A percentile compares a stretch with the other conserved stretches of the same genome.
Evolutionary conservation across 2,329 filamentous ascomycete species (phyloP).

Genomic region (Aspergillus jensenii): DNA sequence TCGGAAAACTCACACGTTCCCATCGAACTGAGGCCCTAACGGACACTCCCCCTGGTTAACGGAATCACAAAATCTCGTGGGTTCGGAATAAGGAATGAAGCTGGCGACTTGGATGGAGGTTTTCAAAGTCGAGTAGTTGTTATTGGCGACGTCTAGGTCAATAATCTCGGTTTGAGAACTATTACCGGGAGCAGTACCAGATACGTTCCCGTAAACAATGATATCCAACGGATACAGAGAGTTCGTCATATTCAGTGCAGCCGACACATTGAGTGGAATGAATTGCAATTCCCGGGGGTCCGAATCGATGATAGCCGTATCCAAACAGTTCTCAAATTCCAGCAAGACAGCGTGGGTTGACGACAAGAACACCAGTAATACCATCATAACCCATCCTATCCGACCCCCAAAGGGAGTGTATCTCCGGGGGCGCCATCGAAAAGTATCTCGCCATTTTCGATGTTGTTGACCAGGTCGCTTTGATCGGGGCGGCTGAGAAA

Average conservation of each 20-base stretch:
- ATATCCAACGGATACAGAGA: constrained; percentile 67
- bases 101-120: constrained; percentile 71
- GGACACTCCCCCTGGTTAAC: constrained; percentile 67
- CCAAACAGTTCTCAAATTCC: constrained; percentile 81
- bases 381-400: constrained; percentile 14
- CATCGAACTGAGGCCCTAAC: constrained; percentile 69
- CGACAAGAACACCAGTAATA: constrained; percentile 27
- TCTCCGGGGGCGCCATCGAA: constrained; percentile 20
- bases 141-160: constrained; percentile 57
- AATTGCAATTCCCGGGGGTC: constrained; percentile 71
- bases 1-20: constrained; percentile 45
- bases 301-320: constrained; percentile 57
- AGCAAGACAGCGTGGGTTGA: constrained; percentile 65
- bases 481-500: constrained; percentile 12
- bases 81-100: constrained; percentile 66
- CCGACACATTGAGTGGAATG: constrained; percentile 71
- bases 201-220: constrained; percentile 88
- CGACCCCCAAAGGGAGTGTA: constrained; percentile 12
- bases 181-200: constrained; percentile 57
- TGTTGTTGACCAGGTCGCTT: constrained; percentile 12
- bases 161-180: constrained; percentile 66
- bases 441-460: constrained; percentile 23
- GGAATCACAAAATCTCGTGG: constrained; percentile 65
- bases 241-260: constrained; percentile 65
- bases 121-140: constrained; percentile 71